Base-by-base conservation (phyloP, 2,329 filamentous ascomycete species). In the Aspergillus sp. region DNA sequence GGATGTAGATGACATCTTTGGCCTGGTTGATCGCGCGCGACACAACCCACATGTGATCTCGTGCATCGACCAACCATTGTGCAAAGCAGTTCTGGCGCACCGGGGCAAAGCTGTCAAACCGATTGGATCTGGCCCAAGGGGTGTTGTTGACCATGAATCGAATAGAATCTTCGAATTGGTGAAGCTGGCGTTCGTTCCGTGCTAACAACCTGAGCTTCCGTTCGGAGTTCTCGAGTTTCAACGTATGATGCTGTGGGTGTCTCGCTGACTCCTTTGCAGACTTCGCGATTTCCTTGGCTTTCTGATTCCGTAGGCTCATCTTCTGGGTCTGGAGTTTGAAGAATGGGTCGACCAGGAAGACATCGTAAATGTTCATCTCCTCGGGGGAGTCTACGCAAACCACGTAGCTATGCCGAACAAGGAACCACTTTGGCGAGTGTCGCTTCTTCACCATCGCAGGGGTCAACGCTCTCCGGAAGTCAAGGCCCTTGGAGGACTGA, bases 21-120 rank as follows among this genome's bases (percentile, higher is more conserved):
- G 94, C 94, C 85, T 96, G 96, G 68, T 90, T 94, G 64, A 99
- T 95, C 11, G 94, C 94, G 58, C 93, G 84, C 10, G 93, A 97
- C 7, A 97, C 91, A 69, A 96, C 95, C 94, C 94, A 99, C 93
- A 97, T 97, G 77, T 97, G 95, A 69, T 99, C 94, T 60, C 94
- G 85, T 14, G 90, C 94, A 72, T 99, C 94, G 0, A 99, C 93
- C 8, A 99, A 82, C 92, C 93, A 97, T 66, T 96, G 91, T 2
- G 92, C 91, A 73, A 93, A 94, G 24, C 94, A 91, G 41, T 87
- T 87, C 44, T 84, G 85, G 54, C 94, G 84, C 1, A 97, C 88
- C 0, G 94, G 94, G 0, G 94, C 92, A 73, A 95, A 99, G 70
- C 93, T 96, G 62, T 88, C 87, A 67, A 96, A 97, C 16, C 94